Base-by-base conservation (phyloP, 768 basidiomycete genomes). In the Cubamyces lactineus region DNA sequence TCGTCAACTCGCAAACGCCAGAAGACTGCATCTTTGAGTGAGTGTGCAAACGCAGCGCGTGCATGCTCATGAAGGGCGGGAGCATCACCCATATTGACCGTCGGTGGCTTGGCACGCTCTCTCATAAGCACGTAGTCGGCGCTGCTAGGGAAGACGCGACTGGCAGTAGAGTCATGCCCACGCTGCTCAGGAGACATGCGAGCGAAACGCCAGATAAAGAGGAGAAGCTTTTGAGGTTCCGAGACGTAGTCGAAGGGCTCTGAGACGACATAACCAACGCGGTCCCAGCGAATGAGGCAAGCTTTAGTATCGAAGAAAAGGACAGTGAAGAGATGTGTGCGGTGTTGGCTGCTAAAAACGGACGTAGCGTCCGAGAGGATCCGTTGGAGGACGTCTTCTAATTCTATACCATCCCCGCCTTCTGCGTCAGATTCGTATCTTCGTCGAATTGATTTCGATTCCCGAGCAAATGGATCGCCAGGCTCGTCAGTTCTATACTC, bases 221-320 rank as follows among this genome's bases (percentile, higher is more conserved):
- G 15, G 17, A 24, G 39, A 17, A 63, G 62, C 38, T 28, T 49
- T 11, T 41, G 12, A 11, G 59, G 59, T 16, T 48, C 38, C 21
- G 19, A n/a, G 7, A 23, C 24, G 50, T 61, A 61, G 52, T 61
- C 49, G 34, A 61, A 61, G 45, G 48, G 53, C 42, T 54, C 50
- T 3, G 59, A 39, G 15, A 24, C 26, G 11, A 61, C 23, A 3
- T 38, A 7, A n/a, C 59, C 53, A 3, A 45, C 53, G 11, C 52
- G 42, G 39, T 61, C 59, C 52, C 52, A 61, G 38, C 30, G 23
- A n/a, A 61, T 21, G 46, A 61, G 5, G 16, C 59, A 53, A 19
- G 59, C 59, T 17, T 28, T 40, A 12, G 26, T n/a, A 11, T 45
- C 59, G 24, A 61, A 24, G 6, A 61, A 16, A 9, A 61, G 19